Percentiles rank a stretch among this genome's conserved stretches.
Evolutionary conservation across 1,284 basidiomycete species (phyloP).

Genomic region (Phylloboletellus chloephorus): DNA sequence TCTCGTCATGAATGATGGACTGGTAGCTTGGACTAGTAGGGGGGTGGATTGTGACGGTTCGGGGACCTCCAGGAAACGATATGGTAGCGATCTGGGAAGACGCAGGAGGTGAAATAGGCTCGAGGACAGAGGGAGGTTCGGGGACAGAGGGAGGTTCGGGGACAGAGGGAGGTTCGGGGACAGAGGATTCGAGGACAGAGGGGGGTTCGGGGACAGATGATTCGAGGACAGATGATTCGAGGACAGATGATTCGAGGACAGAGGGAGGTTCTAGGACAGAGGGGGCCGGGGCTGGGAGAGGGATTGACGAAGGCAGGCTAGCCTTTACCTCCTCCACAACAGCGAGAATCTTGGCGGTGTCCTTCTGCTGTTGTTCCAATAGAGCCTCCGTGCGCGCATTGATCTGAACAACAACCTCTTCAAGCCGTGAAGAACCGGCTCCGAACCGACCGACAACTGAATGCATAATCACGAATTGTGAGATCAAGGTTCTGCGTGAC

Average conservation of each 20-base stretch:
- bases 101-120: neutral
- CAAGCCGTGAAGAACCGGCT: no score
- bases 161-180: neutral
- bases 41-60: constrained; percentile 28
- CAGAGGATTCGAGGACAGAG: constrained; percentile 2
- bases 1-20: constrained; percentile 17
- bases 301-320: neutral
- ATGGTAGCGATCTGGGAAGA: constrained; percentile 11
- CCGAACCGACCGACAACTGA: no score
- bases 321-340: constrained; percentile 1
- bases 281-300: neutral
- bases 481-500: constrained; percentile 8
- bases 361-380: constrained; percentile 12
- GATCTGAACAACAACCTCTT: constrained; percentile 11
- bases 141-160: constrained; percentile 4
- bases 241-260: constrained; percentile 1
- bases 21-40: constrained; percentile 15
- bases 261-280: constrained; percentile 3
- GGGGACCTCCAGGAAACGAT: constrained; percentile 23
- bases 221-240: constrained; percentile 2
- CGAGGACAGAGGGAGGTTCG: constrained; percentile 1
- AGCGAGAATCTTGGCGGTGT: constrained; percentile 4
- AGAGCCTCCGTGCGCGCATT: constrained; percentile 7
- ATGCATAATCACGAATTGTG: no score
- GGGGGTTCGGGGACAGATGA: neutral